A percentile compares a stretch with the other conserved stretches of the same genome.
Conservation (phyloP, 305 asterid genomes). For the Withania somnifera region DNA sequence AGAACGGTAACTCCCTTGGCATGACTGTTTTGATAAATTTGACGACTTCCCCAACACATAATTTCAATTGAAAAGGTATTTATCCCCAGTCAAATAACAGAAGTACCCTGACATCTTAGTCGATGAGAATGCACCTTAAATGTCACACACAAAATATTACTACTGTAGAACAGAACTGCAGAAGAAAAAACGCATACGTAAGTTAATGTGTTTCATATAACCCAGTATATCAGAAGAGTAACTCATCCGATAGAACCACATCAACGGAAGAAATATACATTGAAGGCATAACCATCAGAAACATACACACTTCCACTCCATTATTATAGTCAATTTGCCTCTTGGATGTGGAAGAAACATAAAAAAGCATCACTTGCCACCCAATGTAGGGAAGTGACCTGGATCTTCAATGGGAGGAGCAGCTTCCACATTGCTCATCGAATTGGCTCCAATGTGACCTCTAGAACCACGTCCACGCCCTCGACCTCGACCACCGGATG, state of each 20-base stretch:
- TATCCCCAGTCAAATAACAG: neutral
- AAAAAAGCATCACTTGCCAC: conserved; percentile 36
- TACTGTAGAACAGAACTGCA: neutral
- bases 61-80: neutral
- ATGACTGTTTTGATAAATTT: neutral
- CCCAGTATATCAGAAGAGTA: neutral
- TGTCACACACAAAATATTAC: neutral
- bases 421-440: conserved; percentile 20
- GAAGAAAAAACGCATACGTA: neutral
- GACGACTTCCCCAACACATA: neutral
- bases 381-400: conserved; percentile 55
- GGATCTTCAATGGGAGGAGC: conserved; percentile 48
- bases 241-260: neutral
- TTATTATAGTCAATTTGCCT: conserved; percentile 14
- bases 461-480: conserved; percentile 65
- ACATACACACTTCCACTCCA: conserved; percentile 3
- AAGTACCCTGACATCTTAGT: neutral
- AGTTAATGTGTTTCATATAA: neutral
- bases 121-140: neutral
- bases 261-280: conserved; percentile 30
- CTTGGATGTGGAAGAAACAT: neutral
- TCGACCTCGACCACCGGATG: conserved; percentile 56
- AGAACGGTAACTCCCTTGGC: neutral
- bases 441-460: conserved; percentile 20
- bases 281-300: no score